Conservation (phyloP, 352 stramenopile species). For the Pythium sp. region DNA sequence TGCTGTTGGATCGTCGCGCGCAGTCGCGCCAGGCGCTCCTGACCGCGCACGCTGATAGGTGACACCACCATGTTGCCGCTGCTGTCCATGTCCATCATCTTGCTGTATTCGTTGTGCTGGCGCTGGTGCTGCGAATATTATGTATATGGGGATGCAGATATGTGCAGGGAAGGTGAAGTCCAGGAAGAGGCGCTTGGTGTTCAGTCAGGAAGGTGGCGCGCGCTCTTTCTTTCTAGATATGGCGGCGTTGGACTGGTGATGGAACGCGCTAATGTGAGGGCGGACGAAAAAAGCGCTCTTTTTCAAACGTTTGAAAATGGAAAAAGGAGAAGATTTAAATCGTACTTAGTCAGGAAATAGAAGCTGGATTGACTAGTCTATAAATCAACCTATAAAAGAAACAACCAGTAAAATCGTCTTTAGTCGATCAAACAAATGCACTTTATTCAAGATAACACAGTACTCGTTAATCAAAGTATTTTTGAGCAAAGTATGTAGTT, state of each 20-base stretch:
- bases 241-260: not conserved
- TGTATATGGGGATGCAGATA: not conserved
- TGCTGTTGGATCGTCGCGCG: constrained; percentile 45
- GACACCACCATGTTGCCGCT: constrained; percentile 31
- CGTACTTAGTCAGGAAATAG: not conserved
- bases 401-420: not conserved
- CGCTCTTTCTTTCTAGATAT: not conserved
- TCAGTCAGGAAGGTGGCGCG: not conserved
- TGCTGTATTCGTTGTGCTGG: not conserved
- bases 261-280: no score
- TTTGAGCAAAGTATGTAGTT: no score
- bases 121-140: not conserved
- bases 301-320: not conserved
- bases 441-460: not conserved
- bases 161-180: not conserved
- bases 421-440: not conserved
- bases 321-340: not conserved
- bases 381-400: not conserved
- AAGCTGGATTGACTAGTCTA: not conserved
- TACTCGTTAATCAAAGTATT: not conserved
- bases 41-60: constrained; percentile 40
- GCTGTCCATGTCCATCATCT: constrained; percentile 15
- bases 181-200: not conserved
- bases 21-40: constrained; percentile 33
- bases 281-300: no score